Evolutionary conservation across 495 filamentous ascomycete species (phyloP).

Genomic region (Xylaria telfairii): DNA sequence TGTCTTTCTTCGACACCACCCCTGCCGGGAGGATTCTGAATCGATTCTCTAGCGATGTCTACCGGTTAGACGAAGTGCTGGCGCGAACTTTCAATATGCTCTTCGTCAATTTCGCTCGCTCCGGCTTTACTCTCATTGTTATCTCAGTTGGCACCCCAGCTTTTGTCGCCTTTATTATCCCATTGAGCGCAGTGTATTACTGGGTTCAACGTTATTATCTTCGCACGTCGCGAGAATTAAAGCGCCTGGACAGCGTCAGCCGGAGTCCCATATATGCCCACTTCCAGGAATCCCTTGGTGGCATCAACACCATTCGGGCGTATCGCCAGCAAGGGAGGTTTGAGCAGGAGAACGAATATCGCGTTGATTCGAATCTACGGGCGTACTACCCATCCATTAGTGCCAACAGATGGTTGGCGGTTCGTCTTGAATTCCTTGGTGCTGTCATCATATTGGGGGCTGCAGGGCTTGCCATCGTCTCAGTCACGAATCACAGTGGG

Average conservation of each 20-base stretch:
- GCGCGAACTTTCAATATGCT: conserved; percentile 93
- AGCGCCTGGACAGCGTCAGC: conserved; percentile 92
- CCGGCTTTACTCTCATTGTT: conserved; percentile 84
- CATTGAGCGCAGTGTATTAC: conserved; percentile 80
- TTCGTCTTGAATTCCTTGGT: conserved; percentile 94
- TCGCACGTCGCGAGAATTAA: conserved; percentile 92
- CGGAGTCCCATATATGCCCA: conserved; percentile 97
- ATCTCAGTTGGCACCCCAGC: conserved; percentile 82
- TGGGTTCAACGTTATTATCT: conserved; percentile 98
- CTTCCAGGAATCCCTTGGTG: conserved; percentile 96
- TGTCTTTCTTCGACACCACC: conserved; percentile 99
- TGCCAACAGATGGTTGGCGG: conserved; percentile 95
- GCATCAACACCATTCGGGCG: conserved; percentile 95
- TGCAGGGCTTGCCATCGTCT: conserved; percentile 81
- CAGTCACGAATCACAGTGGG: conserved; percentile 72
- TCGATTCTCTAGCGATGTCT: conserved; percentile 96
- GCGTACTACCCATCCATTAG: conserved; percentile 97
- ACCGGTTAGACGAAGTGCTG: conserved; percentile 93
- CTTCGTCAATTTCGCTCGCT: conserved; percentile 85
- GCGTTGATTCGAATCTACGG: conserved; percentile 92
- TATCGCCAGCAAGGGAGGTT: conserved; percentile 90
- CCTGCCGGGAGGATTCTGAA: conserved; percentile 97
- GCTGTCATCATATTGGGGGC: conserved; percentile 91
- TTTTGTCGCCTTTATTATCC: conserved; percentile 81
- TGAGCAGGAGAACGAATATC: conserved; percentile 93